Conservation (phyloP, 129 eudicot genomes). For the Ambrosia trifida region DNA sequence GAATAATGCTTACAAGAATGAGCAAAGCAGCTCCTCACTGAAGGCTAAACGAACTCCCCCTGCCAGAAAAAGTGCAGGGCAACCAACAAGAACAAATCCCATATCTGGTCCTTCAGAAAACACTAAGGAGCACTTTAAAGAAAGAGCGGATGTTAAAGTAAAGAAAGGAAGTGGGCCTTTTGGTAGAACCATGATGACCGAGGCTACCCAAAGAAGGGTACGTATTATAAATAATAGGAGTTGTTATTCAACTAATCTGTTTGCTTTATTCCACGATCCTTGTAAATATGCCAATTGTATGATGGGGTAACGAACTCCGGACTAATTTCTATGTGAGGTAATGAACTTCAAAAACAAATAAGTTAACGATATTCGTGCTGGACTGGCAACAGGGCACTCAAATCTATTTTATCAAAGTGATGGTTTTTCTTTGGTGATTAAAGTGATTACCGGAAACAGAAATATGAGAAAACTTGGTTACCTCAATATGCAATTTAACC, state of each 20-base stretch:
- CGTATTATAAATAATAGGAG: slow-evolving; percentile 1
- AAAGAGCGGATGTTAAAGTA: slow-evolving; percentile 51
- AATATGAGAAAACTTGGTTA: no score
- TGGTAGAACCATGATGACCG: slow-evolving; percentile 63
- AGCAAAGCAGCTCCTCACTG: slow-evolving; percentile 45
- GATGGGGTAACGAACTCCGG: not conserved
- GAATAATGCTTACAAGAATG: slow-evolving; percentile 43
- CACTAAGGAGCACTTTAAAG: slow-evolving; percentile 47
- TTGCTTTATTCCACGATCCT: no score
- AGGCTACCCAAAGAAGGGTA: slow-evolving; percentile 81
- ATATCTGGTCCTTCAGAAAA: slow-evolving; percentile 45
- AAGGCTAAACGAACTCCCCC: slow-evolving; percentile 54
- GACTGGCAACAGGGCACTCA: not conserved
- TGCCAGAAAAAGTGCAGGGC: slow-evolving; percentile 52
- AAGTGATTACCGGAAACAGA: no score
- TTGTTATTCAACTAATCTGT: not conserved
- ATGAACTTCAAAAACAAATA: not conserved
- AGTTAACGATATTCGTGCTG: not conserved
- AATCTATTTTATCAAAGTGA: no score
- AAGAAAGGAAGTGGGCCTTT: slow-evolving; percentile 39
- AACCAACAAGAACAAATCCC: slow-evolving; percentile 52
- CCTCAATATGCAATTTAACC: no score
- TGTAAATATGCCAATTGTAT: no score
- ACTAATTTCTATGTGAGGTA: not conserved
- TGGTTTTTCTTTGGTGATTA: not conserved